Evolutionary conservation across 73 alveolate species (phyloP), one percentile per base, ranked within the genome.

Genomic region (Stentor coeruleus): DNA sequence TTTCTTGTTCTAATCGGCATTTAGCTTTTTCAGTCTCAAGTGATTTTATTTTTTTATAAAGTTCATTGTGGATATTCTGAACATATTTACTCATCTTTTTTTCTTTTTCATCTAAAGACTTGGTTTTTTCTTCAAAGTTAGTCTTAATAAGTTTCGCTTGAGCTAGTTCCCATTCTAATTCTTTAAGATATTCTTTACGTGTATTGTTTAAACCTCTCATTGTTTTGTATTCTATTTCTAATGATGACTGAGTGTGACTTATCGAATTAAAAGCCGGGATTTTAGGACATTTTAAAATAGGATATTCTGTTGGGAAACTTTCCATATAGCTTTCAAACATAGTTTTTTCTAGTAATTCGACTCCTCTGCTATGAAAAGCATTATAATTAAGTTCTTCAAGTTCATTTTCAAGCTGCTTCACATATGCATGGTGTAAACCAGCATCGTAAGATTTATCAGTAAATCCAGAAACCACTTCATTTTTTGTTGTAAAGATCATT

Each of bases 331-430:
- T n/a, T n/a, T n/a, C n/a, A n/a, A n/a, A n/a, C n/a, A n/a, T n/a
- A n/a, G n/a, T n/a, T n/a, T n/a, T n/a, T n/a, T n/a, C n/a, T n/a
- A n/a, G n/a, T n/a, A n/a, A n/a, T n/a, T n/a, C n/a, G n/a, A n/a
- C n/a, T n/a, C n/a, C n/a, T n/a, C n/a, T n/a, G n/a, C 66, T 11
- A 49, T 49, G 66, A 49, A 49, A 49, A 6, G 20, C 6, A 11
- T 49, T 49, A 49, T 49, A 49, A 1, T 66, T 66, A 11, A 66
- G 37, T 11, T 66, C 40, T 2, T 66, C 79, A 28, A 66, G 40
- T 33, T 66, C 79, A 33, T 66, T 66, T 31, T 66, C 79, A 40
- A 66, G 79, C 33, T 66, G 79, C 1, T 40, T 66, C 2, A 66
- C 37, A 66, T 66, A 66, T 0, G 79, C 79, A n/a, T n/a, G n/a